Conservation (phyloP, 805 yeast species). For the Starmerella davenportii region DNA sequence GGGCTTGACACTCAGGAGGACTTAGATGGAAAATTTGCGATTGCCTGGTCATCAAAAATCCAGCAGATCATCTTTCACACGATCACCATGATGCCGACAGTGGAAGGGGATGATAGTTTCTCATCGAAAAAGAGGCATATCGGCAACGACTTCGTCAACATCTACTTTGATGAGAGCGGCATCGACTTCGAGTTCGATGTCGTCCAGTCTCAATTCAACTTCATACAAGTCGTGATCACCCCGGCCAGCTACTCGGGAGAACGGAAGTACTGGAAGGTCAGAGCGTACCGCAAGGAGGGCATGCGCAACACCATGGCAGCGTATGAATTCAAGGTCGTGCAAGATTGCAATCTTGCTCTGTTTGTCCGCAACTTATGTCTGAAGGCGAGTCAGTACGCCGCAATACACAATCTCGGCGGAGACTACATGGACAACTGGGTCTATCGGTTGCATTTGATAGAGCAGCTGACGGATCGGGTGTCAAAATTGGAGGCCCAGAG, state of each 20-base stretch:
- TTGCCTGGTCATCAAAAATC: conserved; percentile 53
- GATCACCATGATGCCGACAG: conserved; percentile 61
- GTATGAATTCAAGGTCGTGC: conserved; percentile 53
- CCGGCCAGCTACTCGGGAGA: conserved; percentile 26
- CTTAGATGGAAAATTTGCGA: conserved; percentile 57
- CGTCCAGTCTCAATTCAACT: conserved; percentile 64
- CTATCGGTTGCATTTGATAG: conserved; percentile 41
- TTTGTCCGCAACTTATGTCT: conserved; percentile 51
- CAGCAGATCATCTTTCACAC: conserved; percentile 62
- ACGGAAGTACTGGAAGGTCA: conserved; percentile 33
- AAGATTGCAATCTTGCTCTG: conserved; percentile 39
- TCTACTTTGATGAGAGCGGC: conserved; percentile 64
- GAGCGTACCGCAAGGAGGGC: conserved; percentile 45
- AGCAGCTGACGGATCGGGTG: conserved; percentile 23
- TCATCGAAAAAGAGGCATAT: conserved; percentile 63
- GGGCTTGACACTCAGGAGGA: conserved; percentile 60
- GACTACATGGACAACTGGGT: conserved; percentile 48
- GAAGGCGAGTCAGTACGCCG: conserved; percentile 53
- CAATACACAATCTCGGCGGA: conserved; percentile 51
- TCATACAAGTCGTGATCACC: conserved; percentile 58
- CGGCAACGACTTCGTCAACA: conserved; percentile 69
- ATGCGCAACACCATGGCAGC: conserved; percentile 65
- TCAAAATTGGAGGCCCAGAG: neutral
- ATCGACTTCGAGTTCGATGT: conserved; percentile 49
- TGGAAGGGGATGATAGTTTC: conserved; percentile 27